Conservation (phyloP, 2,329 filamentous ascomycete species). For the Cryphonectria parasitica region DNA sequence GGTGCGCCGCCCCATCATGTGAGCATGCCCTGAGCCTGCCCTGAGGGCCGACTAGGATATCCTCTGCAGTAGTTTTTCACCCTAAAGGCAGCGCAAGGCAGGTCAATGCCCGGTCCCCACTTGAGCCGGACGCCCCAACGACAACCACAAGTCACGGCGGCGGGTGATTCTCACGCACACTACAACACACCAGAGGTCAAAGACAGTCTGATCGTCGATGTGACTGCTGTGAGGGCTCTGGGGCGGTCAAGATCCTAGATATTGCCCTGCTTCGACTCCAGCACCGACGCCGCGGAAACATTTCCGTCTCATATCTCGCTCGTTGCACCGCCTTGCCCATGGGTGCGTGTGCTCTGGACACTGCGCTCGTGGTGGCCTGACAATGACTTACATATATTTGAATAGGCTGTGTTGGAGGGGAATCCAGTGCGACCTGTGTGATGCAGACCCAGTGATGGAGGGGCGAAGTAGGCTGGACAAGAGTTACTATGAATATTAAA, state of each 20-base stretch:
- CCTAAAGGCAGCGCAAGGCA: neutral
- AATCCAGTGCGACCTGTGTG: neutral
- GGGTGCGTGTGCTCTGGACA: neutral
- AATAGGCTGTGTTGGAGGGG: no score
- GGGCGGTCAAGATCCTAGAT: neutral
- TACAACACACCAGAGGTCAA: neutral
- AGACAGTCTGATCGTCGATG: neutral
- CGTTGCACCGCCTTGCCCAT: neutral
- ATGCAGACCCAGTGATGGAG: neutral
- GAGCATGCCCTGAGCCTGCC: neutral
- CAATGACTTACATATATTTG: no score
- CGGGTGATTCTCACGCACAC: neutral
- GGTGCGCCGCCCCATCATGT: neutral
- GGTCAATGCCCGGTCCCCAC: neutral
- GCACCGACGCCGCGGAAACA: no score
- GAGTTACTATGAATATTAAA: neutral
- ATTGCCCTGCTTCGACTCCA: no score
- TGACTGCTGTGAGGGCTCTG: no score
- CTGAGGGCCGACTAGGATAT: neutral
- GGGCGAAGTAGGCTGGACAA: neutral
- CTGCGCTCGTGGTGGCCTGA: neutral
- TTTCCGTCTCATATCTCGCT: neutral
- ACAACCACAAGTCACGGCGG: neutral
- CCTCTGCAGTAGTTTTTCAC: neutral
- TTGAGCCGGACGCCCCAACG: neutral